Base-by-base conservation (phyloP, 2,329 filamentous ascomycete species). In the Waltergamsia citrina region DNA sequence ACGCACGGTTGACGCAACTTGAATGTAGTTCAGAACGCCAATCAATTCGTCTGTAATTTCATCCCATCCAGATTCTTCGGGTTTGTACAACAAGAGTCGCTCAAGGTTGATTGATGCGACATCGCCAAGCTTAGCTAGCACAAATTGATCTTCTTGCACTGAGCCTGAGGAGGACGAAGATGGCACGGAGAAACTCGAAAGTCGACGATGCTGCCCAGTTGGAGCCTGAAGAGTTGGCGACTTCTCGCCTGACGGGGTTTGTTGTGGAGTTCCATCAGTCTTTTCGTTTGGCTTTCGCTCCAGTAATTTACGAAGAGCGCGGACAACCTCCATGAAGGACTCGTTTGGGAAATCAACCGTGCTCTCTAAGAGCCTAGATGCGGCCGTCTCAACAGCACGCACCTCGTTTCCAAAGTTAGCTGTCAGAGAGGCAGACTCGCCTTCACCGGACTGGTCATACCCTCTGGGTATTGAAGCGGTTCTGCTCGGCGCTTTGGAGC, bases 271-370 rank as follows among this genome's bases (percentile, higher is more conserved):
- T 2, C 37, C 15, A 14, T 47, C 52, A 1, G 34, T 7, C 14
- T 43, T 47, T 7, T 51, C 44, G 4, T 44, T 38, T 5, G 48
- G 16, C n/a, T 47, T 49, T 18, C 54, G 49, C 22, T 71, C 68
- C 6, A 94, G 65, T 6, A 95, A 64, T 29, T 71, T 67, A 48
- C 86, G 87, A 4, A 94, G 69, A 1, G 87, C 81, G 35, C 69
- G 63, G 2, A 96, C 65, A 8, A 96, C 76, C 41, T 85, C 75
- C 5, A 81, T 63, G 46, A 96, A 96, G 0, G 86, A 69, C 12
- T 78, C 69, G 42, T 90, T 87, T 0, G 87, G 85, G 47, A 94
- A 96, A 45, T 95, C 88, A 12, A 82, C 69, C 0, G 88, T 96
- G 56, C 87, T 94, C 52, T 96, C 92, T 38, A 96, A 79, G 14